phyloP scores from a whole-genome alignment of 2,329 filamentous ascomycete species.

The Colletotrichum gloeosporioides region DNA sequence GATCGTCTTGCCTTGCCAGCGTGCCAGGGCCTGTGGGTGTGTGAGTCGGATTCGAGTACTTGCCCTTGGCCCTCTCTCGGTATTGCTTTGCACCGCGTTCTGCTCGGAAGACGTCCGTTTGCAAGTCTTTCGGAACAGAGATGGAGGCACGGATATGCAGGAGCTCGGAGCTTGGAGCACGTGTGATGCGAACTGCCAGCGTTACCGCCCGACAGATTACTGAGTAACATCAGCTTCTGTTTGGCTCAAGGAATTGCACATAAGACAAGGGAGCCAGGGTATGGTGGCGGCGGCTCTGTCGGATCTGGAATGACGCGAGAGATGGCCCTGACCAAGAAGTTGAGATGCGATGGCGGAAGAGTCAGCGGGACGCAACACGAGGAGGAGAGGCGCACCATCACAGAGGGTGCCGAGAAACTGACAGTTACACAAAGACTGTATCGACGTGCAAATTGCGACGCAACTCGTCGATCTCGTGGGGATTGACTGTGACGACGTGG shows the following conservation, averaged over 20 bases:
- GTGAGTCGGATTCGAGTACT: neutral
- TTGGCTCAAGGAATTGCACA: neutral
- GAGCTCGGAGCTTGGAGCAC: slow-evolving; percentile 6
- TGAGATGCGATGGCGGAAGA: slow-evolving; percentile 16
- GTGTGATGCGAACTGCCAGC: neutral
- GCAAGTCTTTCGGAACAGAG: neutral
- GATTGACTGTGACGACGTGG: neutral
- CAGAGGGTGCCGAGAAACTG: neutral
- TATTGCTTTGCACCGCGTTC: neutral
- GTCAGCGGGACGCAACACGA: neutral
- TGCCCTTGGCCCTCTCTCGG: neutral
- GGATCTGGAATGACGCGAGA: slow-evolving; percentile 17
- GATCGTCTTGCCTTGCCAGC: neutral
- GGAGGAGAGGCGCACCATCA: neutral
- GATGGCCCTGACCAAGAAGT: neutral
- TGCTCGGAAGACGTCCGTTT: neutral
- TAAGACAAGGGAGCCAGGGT: neutral
- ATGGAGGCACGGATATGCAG: slow-evolving; percentile 20
- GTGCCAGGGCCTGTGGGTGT: neutral
- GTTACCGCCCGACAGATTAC: slow-evolving; percentile 5
- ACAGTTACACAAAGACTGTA: neutral
- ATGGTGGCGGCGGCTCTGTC: slow-evolving; percentile 18
- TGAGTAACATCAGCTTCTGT: neutral
- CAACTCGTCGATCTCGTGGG: neutral
- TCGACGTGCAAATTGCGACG: neutral